These are phyloP conservation scores for Zygoascus tannicola DNA, from an alignment of 805 yeast genomes.

Conservation along the genomic window DNA sequence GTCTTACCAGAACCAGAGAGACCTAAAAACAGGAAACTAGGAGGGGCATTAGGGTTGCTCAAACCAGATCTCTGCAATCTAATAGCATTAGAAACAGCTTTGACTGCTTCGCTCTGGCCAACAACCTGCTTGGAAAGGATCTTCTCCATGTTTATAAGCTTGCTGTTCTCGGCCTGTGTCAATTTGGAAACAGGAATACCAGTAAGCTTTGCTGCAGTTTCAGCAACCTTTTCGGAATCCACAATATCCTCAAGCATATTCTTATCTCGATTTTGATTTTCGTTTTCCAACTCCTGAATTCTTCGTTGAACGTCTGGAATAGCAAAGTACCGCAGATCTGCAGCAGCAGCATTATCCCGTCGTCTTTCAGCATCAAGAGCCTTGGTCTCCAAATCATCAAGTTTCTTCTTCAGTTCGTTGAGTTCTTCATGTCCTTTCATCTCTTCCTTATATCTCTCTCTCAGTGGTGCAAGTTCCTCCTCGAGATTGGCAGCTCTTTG, in stretches of 20 bases:
- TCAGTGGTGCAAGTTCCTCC: constrained; percentile 75
- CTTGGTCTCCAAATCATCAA: constrained; percentile 87
- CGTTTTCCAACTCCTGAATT: constrained; percentile 66
- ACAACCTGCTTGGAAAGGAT: constrained; percentile 77
- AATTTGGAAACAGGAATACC: constrained; percentile 94
- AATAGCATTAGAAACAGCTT: constrained; percentile 91
- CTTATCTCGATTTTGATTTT: constrained; percentile 57
- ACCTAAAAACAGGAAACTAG: constrained; percentile 90
- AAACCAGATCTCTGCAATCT: constrained; percentile 89
- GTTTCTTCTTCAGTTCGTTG: constrained; percentile 77
- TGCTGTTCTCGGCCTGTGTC: constrained; percentile 90
- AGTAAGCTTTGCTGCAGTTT: constrained; percentile 91
- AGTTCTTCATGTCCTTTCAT: constrained; percentile 86
- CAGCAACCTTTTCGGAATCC: constrained; percentile 86
- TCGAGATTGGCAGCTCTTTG: constrained; percentile 73
- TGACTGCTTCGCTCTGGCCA: constrained; percentile 93
- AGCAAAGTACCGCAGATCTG: constrained; percentile 94
- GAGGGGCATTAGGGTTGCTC: constrained; percentile 93
- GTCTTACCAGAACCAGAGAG: constrained; percentile 98
- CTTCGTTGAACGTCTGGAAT: constrained; percentile 82
- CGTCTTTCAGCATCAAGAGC: constrained; percentile 97
- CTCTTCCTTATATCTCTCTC: constrained; percentile 79
- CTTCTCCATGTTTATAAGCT: constrained; percentile 89
- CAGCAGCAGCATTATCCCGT: constrained; percentile 87
- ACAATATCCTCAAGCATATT: constrained; percentile 81